Evolutionary conservation across 345 rosid genomes (phyloP), one percentile per base, ranked within the genome.

Genomic region (Rhodomyrtus tomentosa): DNA sequence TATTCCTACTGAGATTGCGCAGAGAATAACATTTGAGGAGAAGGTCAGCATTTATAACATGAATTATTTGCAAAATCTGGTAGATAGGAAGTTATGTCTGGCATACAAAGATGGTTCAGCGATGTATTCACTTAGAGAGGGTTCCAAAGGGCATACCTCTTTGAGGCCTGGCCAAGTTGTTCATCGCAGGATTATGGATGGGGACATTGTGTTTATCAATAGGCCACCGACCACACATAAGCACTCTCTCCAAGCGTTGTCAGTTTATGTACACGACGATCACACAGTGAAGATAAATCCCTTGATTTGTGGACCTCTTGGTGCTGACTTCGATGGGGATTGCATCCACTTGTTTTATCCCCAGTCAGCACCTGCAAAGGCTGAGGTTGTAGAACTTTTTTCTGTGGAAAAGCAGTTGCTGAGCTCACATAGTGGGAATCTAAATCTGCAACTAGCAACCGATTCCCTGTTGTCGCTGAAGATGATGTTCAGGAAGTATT

Each of bases 301-400:
- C 45, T 86, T 97, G 18, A 97, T 97, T 68, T 97, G 99, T 89
- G 91, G 95, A 51, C 99, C 99, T 9, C 83, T 97, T 56, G 91
- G 98, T 90, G 98, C 99, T 86, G 99, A 97, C 88, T 97, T 97
- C 87, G 99, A 97, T 90, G 99, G 99, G 24, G 98, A 97, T 81
- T 97, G 99, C 68, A 89, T 97, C 86, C 98, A 97, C 87, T 84
- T 97, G 9, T 97, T 97, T 86, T 97, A 95, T 87, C 99, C 99
- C 0, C 98, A 97, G 87, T 94, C 98, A 13, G 92, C 93, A 82
- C 89, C 91, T 40, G 98, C 99, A n/a, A 97, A 92, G 90, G 98
- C 99, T 7, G 99, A 97, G 89, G 99, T 94, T 48, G 29, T 93
- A 87, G 98, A 97, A 87, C 98, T 97, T 53, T 97, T 97, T 84